Evolutionary conservation across 192 early-diverging fungal species (phyloP), one percentile per base, ranked within the genome.

Genomic region (Coemansia interrupta): DNA sequence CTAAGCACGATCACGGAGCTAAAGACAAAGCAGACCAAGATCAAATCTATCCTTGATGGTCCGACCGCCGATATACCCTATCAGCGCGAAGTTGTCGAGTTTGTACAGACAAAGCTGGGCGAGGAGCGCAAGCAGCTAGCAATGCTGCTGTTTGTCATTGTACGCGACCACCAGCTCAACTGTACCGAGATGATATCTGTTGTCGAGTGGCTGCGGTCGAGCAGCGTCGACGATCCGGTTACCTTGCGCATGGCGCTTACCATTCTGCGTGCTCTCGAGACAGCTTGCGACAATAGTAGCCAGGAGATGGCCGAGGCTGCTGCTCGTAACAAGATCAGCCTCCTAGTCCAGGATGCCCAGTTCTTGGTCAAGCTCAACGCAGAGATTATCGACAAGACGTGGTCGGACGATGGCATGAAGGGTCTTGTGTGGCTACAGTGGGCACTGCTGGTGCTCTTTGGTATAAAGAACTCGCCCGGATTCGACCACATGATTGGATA

Each of bases 381-480:
- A 17, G 71, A 69, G 65, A 68, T 76, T 13, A 53, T 72, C 40
- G 72, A 74, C 38, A 62, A 68, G 59, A 17, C 58, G 24, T 79
- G 77, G 77, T 58, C 52, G 20, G 74, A 71, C 59, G 67, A 64
- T n/a, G 80, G 74, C 0, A 41, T 82, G 36, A 68, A 77, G 64
- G 80, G 80, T 8, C 39, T 82, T 28, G 63, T 87, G 19, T 65
- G 82, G 47, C 64, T 88, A 28, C 86, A 90, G 64, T 87, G 86
- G 83, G 58, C 79, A 23, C 64, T 87, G 14, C 83, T 83, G 60
- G 67, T 80, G 26, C 66, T 81, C 53, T 70, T 82, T 26, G 58
- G 70, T 15, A 66, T 78, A 39, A 76, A 83, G 54, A 67, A 69
- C 32, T 73, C 66, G 39, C 81, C 77, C 6, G 66, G 63, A 9